phyloP scores from a whole-genome alignment of 805 yeast genomes.

The Kazachstania martiniae region DNA sequence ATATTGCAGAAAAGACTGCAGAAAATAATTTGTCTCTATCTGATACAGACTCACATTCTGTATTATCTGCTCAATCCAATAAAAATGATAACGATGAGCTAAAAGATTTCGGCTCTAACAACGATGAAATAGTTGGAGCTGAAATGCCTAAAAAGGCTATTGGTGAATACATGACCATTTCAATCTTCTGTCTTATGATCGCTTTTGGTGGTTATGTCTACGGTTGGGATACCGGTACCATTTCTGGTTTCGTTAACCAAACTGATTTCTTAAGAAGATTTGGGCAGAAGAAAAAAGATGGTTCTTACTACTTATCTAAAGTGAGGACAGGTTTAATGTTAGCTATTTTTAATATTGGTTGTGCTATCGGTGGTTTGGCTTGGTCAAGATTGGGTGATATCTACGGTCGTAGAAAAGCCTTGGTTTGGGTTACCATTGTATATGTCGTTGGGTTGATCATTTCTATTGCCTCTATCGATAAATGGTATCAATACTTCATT shows the following conservation, averaged over 20 bases:
- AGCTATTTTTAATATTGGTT: constrained; percentile 56
- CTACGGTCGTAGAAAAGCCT: constrained; percentile 54
- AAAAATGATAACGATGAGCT: constrained; percentile 16
- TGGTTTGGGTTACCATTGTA: constrained; percentile 45
- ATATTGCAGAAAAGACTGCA: neutral
- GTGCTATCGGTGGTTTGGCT: constrained; percentile 65
- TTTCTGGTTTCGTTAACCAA: constrained; percentile 61
- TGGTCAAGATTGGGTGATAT: constrained; percentile 55
- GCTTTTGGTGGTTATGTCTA: constrained; percentile 65
- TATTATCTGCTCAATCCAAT: constrained; percentile 17
- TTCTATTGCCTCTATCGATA: constrained; percentile 40
- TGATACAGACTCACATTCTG: constrained; percentile 12
- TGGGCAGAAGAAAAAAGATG: constrained; percentile 34
- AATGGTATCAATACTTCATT: constrained; percentile 53
- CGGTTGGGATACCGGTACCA: constrained; percentile 70
- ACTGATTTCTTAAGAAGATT: constrained; percentile 40
- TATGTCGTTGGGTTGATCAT: constrained; percentile 50
- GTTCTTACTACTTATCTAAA: constrained; percentile 32
- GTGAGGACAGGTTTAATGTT: constrained; percentile 40
- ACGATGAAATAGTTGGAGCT: constrained; percentile 3
- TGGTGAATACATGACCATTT: constrained; percentile 12
- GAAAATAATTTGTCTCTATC: constrained; percentile 5
- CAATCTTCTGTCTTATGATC: constrained; percentile 26
- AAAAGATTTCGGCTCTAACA: constrained; percentile 7
- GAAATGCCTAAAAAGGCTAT: constrained; percentile 8